Evolutionary conservation across 1,284 basidiomycete species (phyloP).

Genomic region (Heterobasidion annosum): DNA sequence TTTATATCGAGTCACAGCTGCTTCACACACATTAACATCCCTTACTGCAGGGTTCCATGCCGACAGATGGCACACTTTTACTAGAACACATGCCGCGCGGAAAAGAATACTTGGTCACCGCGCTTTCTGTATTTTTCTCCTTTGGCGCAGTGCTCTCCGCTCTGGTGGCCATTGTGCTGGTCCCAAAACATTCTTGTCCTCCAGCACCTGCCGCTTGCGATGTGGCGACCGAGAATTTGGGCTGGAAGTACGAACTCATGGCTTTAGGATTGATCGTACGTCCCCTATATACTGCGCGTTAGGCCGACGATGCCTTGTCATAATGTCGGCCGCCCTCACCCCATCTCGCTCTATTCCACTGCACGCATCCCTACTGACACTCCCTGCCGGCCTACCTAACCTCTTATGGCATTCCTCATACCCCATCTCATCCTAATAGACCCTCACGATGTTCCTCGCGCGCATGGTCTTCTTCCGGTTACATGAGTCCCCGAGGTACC

Average conservation of each 20-base stretch:
- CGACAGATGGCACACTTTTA: conserved; percentile 91
- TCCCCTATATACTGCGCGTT: conserved; percentile 6
- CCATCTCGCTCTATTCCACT: not conserved
- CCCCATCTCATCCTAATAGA: conserved; percentile 35
- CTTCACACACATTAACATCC: conserved; percentile 2
- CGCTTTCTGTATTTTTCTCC: conserved; percentile 94
- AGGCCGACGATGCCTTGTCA: too few species aligned
- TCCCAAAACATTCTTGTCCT: conserved; percentile 73
- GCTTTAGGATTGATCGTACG: conserved; percentile 65
- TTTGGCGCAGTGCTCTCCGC: conserved; percentile 83
- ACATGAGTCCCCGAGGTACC: conserved; percentile 88
- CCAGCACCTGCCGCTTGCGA: conserved; percentile 44
- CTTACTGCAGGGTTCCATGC: conserved; percentile 75
- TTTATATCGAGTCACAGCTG: not conserved
- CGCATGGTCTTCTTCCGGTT: conserved; percentile 87
- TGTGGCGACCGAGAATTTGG: conserved; percentile 57
- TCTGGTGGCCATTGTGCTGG: conserved; percentile 65
- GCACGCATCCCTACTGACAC: not conserved
- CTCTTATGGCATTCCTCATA: not conserved
- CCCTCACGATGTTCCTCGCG: conserved; percentile 77
- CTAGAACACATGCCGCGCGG: conserved; percentile 90
- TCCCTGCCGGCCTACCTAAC: not conserved
- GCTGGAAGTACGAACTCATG: conserved; percentile 81
- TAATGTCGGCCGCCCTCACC: too few species aligned
- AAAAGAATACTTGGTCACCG: conserved; percentile 90